A percentile compares a stretch with the other conserved stretches of the same genome.
phyloP scores from a whole-genome alignment of 768 basidiomycete genomes.

The Butyriboletus loyo region DNA sequence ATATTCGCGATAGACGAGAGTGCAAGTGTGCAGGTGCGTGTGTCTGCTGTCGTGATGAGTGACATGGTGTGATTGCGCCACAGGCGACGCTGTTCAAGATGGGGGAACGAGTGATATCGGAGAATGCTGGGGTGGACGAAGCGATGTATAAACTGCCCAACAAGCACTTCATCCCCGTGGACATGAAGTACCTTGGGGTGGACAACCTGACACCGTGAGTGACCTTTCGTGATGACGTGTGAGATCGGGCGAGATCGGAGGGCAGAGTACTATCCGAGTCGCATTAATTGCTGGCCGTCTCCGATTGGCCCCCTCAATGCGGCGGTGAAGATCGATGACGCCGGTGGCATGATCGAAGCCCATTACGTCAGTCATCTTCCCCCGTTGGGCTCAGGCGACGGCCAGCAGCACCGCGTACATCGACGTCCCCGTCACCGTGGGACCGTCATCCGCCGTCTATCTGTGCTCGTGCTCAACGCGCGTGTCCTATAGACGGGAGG shows the following conservation, averaged over 20 bases:
- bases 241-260: conserved; percentile 9
- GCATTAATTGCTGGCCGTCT: too few species aligned
- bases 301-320: conserved; percentile 13
- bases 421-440: conserved; percentile 15
- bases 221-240: conserved; percentile 17
- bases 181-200: conserved; percentile 69
- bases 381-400: neutral
- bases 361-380: conserved; percentile 20
- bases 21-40: conserved; percentile 82
- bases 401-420: neutral
- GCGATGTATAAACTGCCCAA: conserved; percentile 84
- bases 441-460: neutral
- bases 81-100: conserved; percentile 94
- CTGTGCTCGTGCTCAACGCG: too few species aligned
- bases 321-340: conserved; percentile 29
- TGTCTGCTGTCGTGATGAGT: rapidly evolving
- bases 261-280: too few species aligned
- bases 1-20: conserved; percentile 86
- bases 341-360: conserved; percentile 22
- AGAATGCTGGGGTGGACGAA: conserved; percentile 55
- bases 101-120: conserved; percentile 66
- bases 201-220: conserved; percentile 69
- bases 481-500: neutral
- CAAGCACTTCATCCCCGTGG: conserved; percentile 91
- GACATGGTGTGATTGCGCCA: neutral